Evolutionary conservation across 2,329 filamentous ascomycete species (phyloP), one percentile per base, ranked within the genome.

Genomic region (Alternaria sp.): DNA sequence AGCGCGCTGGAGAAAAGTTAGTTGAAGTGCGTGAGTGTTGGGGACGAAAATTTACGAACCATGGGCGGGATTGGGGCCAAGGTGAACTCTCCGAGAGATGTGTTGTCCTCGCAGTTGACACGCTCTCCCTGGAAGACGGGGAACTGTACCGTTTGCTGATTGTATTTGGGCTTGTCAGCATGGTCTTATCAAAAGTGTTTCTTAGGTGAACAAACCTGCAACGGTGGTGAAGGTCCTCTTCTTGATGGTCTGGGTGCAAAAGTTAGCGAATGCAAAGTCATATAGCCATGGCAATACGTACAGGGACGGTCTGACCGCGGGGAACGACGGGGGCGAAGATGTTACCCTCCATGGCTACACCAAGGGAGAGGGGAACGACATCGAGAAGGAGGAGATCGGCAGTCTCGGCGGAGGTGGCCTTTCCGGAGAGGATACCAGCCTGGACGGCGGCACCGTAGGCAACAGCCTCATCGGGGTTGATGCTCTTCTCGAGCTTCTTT

Each of bases 401-500:
- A 66, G 95, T 97, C 80, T 98, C 96, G 75, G 93, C 93, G 52
- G 93, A 97, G 72, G 93, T 96, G 75, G 96, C 96, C 90, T 97
- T 97, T 82, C 96, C 96, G 64, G 95, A 97, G 71, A 99, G 91
- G 82, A 99, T 97, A 90, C 94, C 96, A 74, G 96, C 96, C 87
- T 99, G 96, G 68, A 99, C 95, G 76, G 96, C 96, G 72, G 96
- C 96, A 90, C 96, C 96, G 85, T 97, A 97, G 77, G 96, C 96
- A 79, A 99, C 96, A 75, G 96, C 96, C 88, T 99, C 96, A 81
- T 99, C 96, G 78, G 96, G 96, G 90, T 99, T 99, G 87, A 98
- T 98, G 88, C 92, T 96, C 86, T 97, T 98, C 90, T 98, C 95
- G 74, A 97, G 93, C 91, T 99, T 97, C 93, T 99, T 99, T 85